phyloP scores from a whole-genome alignment of 148 eudicot species.

The Nyssa sinensis region DNA sequence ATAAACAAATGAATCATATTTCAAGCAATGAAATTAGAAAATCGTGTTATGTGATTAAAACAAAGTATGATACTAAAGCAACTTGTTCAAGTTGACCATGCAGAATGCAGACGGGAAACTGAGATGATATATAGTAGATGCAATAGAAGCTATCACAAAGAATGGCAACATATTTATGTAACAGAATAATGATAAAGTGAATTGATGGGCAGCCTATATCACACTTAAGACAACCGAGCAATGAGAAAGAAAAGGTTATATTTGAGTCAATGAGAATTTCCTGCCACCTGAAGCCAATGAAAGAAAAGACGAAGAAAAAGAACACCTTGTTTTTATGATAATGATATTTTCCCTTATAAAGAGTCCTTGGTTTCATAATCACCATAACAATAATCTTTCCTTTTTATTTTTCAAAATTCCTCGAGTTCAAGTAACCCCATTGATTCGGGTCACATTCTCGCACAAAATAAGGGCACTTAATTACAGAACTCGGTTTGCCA shows the following conservation, averaged over 20 bases:
- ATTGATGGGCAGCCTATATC: neutral
- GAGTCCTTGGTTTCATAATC: neutral
- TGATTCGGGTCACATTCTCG: too few species aligned
- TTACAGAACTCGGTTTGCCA: neutral
- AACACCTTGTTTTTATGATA: neutral
- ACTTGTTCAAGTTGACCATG: neutral
- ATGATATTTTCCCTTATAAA: neutral
- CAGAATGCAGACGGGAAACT: neutral
- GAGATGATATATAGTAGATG: neutral
- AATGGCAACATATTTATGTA: neutral
- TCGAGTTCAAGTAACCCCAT: too few species aligned
- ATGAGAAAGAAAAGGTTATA: neutral
- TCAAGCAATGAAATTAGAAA: neutral
- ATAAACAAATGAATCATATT: neutral
- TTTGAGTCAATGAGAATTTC: neutral
- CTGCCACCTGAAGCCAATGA: neutral
- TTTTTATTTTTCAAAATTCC: too few species aligned
- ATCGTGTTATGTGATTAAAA: neutral
- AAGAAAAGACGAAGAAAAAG: neutral
- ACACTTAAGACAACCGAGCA: neutral
- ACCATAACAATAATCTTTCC: neutral
- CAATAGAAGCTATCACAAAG: neutral
- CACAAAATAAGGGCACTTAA: too few species aligned
- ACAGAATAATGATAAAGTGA: neutral
- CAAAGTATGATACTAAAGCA: neutral